Evolutionary conservation across 2,329 filamentous ascomycete genomes (phyloP).

Genomic region (Epichloe brachyelytri): DNA sequence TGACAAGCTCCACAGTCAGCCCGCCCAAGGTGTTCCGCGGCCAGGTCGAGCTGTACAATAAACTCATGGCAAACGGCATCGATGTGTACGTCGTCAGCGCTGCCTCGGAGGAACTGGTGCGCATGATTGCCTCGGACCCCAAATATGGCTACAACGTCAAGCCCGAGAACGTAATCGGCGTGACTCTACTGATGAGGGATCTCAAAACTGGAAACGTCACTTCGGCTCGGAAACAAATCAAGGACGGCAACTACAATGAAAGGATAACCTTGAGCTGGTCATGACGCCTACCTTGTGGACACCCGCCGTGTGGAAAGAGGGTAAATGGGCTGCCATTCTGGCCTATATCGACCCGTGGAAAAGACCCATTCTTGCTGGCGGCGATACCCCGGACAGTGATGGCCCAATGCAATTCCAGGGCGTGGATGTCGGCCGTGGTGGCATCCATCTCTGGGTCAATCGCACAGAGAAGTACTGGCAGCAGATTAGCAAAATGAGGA

Average conservation of each 20-base stretch:
- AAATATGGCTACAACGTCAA: constrained; percentile 32
- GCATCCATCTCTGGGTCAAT: constrained; percentile 30
- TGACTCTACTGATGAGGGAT: constrained; percentile 24
- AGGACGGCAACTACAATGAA: constrained; percentile 21
- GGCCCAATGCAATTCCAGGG: constrained; percentile 32
- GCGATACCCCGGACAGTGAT: constrained; percentile 31
- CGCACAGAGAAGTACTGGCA: constrained; percentile 21
- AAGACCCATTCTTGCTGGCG: constrained; percentile 26
- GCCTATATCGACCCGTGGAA: constrained; percentile 31
- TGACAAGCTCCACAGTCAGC: constrained; percentile 16
- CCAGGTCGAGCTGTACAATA: constrained; percentile 30
- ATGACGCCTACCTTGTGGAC: constrained; percentile 29
- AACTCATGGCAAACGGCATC: constrained; percentile 29
- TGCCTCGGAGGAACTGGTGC: constrained; percentile 30
- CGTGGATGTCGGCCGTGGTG: constrained; percentile 27
- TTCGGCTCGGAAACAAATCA: constrained; percentile 26
- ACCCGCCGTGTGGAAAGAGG: constrained; percentile 29
- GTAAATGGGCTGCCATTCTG: constrained; percentile 30
- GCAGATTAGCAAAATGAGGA: constrained; percentile 25
- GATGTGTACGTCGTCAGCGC: constrained; percentile 30
- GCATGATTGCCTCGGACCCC: constrained; percentile 31
- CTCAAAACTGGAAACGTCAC: constrained; percentile 17
- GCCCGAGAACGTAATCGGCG: constrained; percentile 30
- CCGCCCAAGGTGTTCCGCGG: constrained; percentile 25
- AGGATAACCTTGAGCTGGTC: constrained; percentile 25